Conservation (phyloP, 2,329 filamentous ascomycete species). For the Phyllosticta paracitricarpa region DNA sequence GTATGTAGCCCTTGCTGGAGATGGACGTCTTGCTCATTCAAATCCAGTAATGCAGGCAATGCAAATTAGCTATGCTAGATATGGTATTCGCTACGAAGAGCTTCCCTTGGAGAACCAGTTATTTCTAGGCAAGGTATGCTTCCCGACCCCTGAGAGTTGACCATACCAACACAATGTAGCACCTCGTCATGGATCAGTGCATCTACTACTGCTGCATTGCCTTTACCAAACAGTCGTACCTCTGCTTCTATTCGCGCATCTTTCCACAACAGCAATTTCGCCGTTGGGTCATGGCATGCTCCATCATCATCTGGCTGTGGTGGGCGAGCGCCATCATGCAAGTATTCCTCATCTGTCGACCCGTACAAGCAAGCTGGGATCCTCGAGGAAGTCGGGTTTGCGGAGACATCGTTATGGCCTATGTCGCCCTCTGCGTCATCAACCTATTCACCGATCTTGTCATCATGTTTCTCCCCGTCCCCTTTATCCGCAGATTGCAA, state of each 20-base stretch:
- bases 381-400: conserved; percentile 22
- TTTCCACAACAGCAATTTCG: not conserved
- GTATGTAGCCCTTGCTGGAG: not conserved
- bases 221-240: conserved; percentile 3
- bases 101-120: not conserved
- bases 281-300: conserved; percentile 2
- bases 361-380: conserved; percentile 29
- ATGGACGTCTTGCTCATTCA: not conserved
- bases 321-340: conserved; percentile 10
- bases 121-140: not conserved
- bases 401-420: conserved; percentile 18
- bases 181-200: conserved; percentile 2
- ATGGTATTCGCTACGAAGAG: not conserved
- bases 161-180: not conserved
- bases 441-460: conserved; percentile 12
- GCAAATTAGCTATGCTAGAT: conserved; percentile 1
- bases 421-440: conserved; percentile 8
- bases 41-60: not conserved
- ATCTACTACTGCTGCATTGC: conserved; percentile 1
- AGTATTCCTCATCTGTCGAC: conserved; percentile 28
- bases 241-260: conserved; percentile 4
- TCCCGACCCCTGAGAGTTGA: not conserved
- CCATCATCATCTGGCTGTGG: conserved; percentile 4
- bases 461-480: conserved; percentile 12
- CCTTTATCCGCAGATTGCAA: conserved; percentile 11